These are phyloP conservation scores for Euclidium syriacum DNA, from an alignment of 345 rosid genomes.

Conservation along the genomic window DNA sequence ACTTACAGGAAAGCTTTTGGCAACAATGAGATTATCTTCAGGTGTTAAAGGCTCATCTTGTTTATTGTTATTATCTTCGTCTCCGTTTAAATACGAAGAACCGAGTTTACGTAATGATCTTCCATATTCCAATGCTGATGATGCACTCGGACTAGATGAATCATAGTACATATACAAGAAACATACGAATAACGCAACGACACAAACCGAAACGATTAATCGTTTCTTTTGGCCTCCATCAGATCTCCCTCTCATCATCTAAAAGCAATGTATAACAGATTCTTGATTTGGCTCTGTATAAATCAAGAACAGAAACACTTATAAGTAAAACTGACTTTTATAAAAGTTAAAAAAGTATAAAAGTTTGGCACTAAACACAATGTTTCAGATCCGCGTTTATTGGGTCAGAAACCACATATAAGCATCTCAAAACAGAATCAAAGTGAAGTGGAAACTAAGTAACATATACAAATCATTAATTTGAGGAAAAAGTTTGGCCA, in stretches of 20 bases:
- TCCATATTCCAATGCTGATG: conserved; percentile 82
- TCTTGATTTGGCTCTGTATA: conserved; percentile 13
- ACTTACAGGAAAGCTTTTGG: conserved; percentile 87
- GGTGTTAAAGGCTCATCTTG: conserved; percentile 48
- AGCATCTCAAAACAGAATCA: conserved; percentile 14
- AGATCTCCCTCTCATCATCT: conserved; percentile 77
- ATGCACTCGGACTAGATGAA: conserved; percentile 53
- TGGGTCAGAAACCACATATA: conserved; percentile 10
- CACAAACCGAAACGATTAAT: conserved; percentile 48
- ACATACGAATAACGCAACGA: conserved; percentile 51
- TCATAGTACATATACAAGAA: conserved; percentile 69
- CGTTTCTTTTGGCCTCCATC: conserved; percentile 89
- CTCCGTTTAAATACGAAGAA: conserved; percentile 55
- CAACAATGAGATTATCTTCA: conserved; percentile 37
- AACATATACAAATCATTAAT: background rate
- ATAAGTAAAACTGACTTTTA: background rate
- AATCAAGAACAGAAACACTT: conserved; percentile 7
- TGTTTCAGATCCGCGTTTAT: conserved; percentile 22
- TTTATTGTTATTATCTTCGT: conserved; percentile 62
- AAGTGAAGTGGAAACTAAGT: conserved; percentile 23
- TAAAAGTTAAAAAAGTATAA: background rate
- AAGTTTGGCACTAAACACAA: conserved; percentile 8
- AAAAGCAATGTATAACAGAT: background rate
- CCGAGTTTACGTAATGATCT: conserved; percentile 61
- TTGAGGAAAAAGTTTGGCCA: background rate